These are phyloP conservation scores for Rhododendron ferrugineum DNA, from an alignment of 148 eudicot genomes.

Conservation along the genomic window DNA sequence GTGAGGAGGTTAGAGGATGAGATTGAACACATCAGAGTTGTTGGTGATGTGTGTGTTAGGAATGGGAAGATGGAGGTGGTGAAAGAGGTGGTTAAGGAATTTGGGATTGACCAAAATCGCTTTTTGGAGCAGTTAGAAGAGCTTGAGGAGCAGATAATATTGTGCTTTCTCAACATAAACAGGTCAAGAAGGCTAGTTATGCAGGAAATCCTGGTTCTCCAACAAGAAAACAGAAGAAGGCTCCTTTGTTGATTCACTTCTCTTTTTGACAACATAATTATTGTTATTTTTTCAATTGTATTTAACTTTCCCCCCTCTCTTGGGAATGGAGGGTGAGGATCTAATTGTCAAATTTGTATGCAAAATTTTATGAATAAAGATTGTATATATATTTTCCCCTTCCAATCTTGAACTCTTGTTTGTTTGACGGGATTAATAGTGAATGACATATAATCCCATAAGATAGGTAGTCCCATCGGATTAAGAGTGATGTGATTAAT, in stretches of 20 bases:
- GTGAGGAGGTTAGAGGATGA: conserved; percentile 55
- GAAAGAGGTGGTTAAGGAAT: conserved; percentile 49
- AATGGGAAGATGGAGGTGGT: conserved; percentile 43
- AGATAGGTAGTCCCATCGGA: too few species aligned
- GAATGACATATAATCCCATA: not conserved
- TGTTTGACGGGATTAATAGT: not conserved
- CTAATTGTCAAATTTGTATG: not conserved
- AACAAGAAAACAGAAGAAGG: not conserved
- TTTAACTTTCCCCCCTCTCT: not conserved
- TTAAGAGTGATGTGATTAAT: not conserved
- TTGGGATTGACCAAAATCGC: conserved; percentile 30
- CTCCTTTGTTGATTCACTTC: not conserved
- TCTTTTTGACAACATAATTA: not conserved
- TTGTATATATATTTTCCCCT: not conserved
- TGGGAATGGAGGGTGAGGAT: not conserved
- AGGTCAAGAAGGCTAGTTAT: conserved; percentile 64
- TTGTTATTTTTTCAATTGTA: not conserved
- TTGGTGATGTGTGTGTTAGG: conserved; percentile 51
- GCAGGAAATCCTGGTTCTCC: conserved; percentile 23
- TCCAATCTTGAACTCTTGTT: not conserved
- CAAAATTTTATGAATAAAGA: not conserved
- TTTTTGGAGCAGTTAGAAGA: conserved; percentile 66
- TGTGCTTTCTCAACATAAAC: conserved; percentile 69
- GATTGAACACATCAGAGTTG: conserved; percentile 47
- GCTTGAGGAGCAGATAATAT: conserved; percentile 63